Evolutionary conservation across 345 rosid genomes (phyloP).

Genomic region (Ailanthus altissimus): DNA sequence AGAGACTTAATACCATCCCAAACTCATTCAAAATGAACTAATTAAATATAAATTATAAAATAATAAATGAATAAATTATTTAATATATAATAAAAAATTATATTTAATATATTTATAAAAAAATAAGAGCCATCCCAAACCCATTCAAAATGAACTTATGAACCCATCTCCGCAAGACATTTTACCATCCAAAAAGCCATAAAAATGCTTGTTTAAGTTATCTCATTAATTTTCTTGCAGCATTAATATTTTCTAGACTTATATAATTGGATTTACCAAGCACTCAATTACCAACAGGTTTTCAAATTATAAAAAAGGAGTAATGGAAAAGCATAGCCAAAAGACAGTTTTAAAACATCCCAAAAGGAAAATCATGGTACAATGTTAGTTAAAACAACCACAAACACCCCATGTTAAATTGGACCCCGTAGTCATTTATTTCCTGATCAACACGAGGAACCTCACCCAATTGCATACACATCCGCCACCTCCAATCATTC

Average conservation of each 20-base stretch:
- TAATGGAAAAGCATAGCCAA: not conserved
- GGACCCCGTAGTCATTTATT: conserved; percentile 22
- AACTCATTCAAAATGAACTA: no score
- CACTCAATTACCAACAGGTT: not conserved
- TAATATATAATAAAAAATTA: no score
- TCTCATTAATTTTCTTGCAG: not conserved
- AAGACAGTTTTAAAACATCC: not conserved
- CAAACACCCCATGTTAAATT: conserved; percentile 22
- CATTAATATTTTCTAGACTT: not conserved
- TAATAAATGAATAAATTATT: no score
- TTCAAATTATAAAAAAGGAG: not conserved
- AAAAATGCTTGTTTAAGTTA: not conserved
- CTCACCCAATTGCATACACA: not conserved
- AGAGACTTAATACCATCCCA: no score
- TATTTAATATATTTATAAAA: no score
- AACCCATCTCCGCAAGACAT: no score
- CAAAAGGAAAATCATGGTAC: not conserved
- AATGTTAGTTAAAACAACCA: conserved; percentile 16
- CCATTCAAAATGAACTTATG: no score
- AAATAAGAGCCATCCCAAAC: no score
- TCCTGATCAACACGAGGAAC: not conserved
- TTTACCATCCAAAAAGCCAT: no score
- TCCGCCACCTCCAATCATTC: not conserved
- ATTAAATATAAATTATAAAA: no score
- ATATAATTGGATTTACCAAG: not conserved